Conservation (phyloP, 73 alveolate species). For the Paramecium tetraurelia region DNA sequence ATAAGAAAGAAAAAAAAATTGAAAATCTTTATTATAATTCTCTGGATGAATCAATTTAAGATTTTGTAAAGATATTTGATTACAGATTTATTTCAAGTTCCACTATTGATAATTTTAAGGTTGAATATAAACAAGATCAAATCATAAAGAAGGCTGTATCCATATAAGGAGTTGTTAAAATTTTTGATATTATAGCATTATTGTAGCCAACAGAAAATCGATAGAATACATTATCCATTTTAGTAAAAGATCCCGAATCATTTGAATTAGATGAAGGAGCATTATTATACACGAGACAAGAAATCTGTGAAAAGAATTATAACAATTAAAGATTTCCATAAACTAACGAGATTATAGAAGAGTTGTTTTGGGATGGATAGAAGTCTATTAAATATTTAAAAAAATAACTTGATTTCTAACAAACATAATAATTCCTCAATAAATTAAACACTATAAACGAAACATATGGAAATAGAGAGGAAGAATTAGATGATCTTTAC, state of each 20-base stretch:
- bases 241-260: slow-evolving; percentile 32
- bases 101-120: neutral
- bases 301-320: neutral
- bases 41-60: neutral
- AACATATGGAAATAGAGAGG: slow-evolving; percentile 1
- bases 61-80: neutral
- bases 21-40: neutral
- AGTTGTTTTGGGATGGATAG: slow-evolving; percentile 17
- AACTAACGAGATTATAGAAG: neutral
- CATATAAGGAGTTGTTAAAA: neutral
- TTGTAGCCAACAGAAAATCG: neutral
- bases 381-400: neutral
- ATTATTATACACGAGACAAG: neutral
- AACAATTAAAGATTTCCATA: neutral
- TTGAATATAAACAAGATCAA: neutral
- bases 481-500: neutral
- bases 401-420: neutral
- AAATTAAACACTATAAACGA: neutral
- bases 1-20: neutral
- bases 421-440: neutral
- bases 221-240: neutral
- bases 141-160: neutral
- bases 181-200: neutral
- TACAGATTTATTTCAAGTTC: neutral
- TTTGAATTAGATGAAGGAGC: slow-evolving; percentile 40